A percentile compares a stretch with the other conserved stretches of the same genome.
Evolutionary conservation across 2,329 filamentous ascomycete genomes (phyloP).

Genomic region (Pyrenochaeta sp.): DNA sequence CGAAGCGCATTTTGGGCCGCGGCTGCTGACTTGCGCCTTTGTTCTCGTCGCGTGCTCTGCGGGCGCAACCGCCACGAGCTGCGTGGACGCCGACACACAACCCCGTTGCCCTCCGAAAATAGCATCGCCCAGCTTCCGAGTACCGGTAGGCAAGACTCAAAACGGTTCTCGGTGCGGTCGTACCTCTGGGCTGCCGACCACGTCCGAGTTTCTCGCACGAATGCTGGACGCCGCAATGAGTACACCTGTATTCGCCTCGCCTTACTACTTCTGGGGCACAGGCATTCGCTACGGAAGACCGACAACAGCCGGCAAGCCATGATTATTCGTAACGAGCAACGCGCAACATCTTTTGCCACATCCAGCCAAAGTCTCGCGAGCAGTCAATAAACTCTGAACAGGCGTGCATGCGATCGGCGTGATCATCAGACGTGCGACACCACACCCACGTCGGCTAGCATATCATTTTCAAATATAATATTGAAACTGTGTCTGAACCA

Average conservation of each 20-base stretch:
- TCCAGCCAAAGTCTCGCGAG: slow-evolving; percentile 11
- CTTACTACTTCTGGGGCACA: slow-evolving; percentile 10
- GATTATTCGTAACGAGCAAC: slow-evolving; percentile 23
- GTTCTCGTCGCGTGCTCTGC: slow-evolving; percentile 12
- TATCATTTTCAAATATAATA: slow-evolving; percentile 18
- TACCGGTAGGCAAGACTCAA: no score
- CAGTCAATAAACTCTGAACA: slow-evolving; percentile 23
- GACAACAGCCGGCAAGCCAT: slow-evolving; percentile 18
- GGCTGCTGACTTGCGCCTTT: slow-evolving; percentile 13
- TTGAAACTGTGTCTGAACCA: slow-evolving; percentile 21
- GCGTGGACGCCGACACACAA: slow-evolving; percentile 6
- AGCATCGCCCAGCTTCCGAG: slow-evolving; percentile 4
- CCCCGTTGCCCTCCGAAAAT: slow-evolving; percentile 13
- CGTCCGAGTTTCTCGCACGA: not conserved
- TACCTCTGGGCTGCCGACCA: not conserved
- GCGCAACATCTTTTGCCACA: slow-evolving; percentile 38
- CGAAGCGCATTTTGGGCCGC: slow-evolving; percentile 11
- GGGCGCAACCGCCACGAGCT: slow-evolving; percentile 14
- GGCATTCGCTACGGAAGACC: slow-evolving; percentile 11
- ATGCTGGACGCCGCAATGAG: not conserved
- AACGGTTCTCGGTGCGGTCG: not conserved
- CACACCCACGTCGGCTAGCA: slow-evolving; percentile 5
- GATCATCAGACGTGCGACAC: slow-evolving; percentile 21
- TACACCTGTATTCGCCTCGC: slow-evolving; percentile 6
- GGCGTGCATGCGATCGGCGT: slow-evolving; percentile 23